These are phyloP conservation scores for Psilocybe azurescens DNA, from an alignment of 768 basidiomycete species.

Conservation along the genomic window DNA sequence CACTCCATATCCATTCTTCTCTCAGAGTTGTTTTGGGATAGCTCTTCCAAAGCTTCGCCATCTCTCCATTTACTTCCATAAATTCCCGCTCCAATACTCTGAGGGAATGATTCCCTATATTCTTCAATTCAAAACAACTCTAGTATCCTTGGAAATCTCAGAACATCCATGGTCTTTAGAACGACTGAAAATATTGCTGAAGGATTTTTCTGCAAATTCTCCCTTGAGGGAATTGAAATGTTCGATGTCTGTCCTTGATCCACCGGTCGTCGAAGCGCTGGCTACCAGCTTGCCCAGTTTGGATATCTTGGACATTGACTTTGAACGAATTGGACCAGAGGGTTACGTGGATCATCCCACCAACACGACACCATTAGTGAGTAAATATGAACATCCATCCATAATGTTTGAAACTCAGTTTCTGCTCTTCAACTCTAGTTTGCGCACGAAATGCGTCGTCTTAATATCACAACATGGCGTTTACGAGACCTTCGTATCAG, in stretches of 20 bases:
- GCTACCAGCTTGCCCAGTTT: conserved; percentile 12
- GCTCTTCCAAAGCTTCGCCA: conserved; percentile 13
- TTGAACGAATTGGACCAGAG: conserved; percentile 2
- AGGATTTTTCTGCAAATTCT: not conserved
- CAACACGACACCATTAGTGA: conserved; percentile 5
- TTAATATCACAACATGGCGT: conserved; percentile 12
- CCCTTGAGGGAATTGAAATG: conserved; percentile 13
- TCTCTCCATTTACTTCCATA: conserved; percentile 10
- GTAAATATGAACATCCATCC: not conserved
- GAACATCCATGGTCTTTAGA: not conserved
- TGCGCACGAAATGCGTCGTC: conserved; percentile 1
- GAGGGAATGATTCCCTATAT: conserved; percentile 14
- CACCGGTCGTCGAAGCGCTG: conserved; percentile 2
- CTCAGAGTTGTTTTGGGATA: conserved; percentile 15
- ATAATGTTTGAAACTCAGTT: not conserved
- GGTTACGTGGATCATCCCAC: not conserved
- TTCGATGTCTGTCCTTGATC: not conserved
- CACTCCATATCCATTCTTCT: conserved; percentile 12
- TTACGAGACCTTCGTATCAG: conserved; percentile 10
- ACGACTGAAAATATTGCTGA: conserved; percentile 1
- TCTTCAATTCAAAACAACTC: conserved; percentile 8
- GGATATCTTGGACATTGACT: conserved; percentile 14
- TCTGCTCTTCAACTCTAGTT: conserved; percentile 6
- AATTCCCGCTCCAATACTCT: conserved; percentile 9
- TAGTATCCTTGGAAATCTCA: conserved; percentile 13